These are phyloP conservation scores for Ophiosphaerella korrae DNA, from an alignment of 2,329 filamentous ascomycete genomes.

Conservation along the genomic window DNA sequence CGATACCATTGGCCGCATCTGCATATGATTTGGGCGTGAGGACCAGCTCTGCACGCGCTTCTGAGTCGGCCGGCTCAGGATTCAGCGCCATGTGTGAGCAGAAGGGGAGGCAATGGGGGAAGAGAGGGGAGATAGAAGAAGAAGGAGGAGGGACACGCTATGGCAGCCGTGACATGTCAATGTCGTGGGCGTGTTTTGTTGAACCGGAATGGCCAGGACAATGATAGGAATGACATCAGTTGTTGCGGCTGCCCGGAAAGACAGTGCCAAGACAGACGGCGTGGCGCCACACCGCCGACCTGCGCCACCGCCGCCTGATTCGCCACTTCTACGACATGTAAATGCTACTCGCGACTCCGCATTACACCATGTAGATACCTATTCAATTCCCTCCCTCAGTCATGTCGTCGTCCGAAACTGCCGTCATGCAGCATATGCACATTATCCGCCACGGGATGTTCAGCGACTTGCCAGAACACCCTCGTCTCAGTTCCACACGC, in stretches of 20 bases:
- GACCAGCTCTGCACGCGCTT: constrained; percentile 45
- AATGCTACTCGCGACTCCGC: neutral
- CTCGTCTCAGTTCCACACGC: constrained; percentile 68
- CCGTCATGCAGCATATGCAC: constrained; percentile 66
- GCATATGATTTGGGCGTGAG: constrained; percentile 53
- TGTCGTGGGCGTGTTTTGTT: too few relatives aligned
- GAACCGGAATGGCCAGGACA: too few relatives aligned
- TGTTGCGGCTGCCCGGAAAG: constrained; percentile 2
- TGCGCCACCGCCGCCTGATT: constrained; percentile 14
- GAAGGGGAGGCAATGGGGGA: neutral
- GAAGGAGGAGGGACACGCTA: too few relatives aligned
- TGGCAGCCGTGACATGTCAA: neutral
- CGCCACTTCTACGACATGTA: constrained; percentile 27
- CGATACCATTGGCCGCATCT: constrained; percentile 48
- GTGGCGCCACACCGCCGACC: too few relatives aligned
- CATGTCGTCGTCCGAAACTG: constrained; percentile 61
- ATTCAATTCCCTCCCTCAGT: neutral
- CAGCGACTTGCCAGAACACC: constrained; percentile 62
- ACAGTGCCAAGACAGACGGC: too few relatives aligned
- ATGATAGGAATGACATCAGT: constrained; percentile 23
- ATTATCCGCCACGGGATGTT: constrained; percentile 69
- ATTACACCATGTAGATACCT: constrained; percentile 20
- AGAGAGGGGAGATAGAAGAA: constrained; percentile 9
- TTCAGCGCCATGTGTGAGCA: constrained; percentile 46
- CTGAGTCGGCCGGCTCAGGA: constrained; percentile 48